Evolutionary conservation across 805 yeast species (phyloP), one percentile per base, ranked within the genome.

Genomic region (Myxozyma sirexii): DNA sequence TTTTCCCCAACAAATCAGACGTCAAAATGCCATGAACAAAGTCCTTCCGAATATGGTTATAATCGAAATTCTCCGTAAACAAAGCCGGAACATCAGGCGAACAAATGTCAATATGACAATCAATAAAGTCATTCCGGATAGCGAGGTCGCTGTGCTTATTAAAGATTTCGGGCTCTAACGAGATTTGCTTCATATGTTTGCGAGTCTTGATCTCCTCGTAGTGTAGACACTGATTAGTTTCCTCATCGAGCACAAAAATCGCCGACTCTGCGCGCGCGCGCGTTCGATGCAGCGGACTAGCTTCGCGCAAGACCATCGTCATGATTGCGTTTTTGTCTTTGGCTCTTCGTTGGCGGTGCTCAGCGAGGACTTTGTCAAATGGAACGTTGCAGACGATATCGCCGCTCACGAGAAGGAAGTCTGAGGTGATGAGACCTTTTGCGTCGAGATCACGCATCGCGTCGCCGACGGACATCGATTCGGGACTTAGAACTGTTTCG

Each of bases 381-480:
- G 91, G 94, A 59, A 94, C 81, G 69, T 94, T 94, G 43, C 97
- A 87, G n/a, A 94, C 90, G 19, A 93, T 96, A 72, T 94, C 99
- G 62, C 99, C 99, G 7, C 96, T 84, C 33, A 94, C 88, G 38
- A 94, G 79, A 57, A 94, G 76, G 69, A 94, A 94, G 74, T 94
- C 99, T 13, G 96, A 92, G 0, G 88, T 84, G 53, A 94, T 89
- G 58, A 93, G 77, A 4, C 97, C 97, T 68, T 96, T 80, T 62
- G 89, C 86, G 73, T 94, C 99, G 59, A 94, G 77, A 71, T 93
- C 98, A 72, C 99, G 82, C 96, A 94, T 89, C 21, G 96, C 96
- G 75, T 94, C 99, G 66, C 99, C 99, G 10, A 93, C 96, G 27
- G 96, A 88, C 73, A 92, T 78, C 10, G 94, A 85, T 72, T 93